Percentiles rank a stretch among this genome's conserved stretches.
Conservation (phyloP, 2,329 filamentous ascomycete genomes). For the Knufia petricola region DNA sequence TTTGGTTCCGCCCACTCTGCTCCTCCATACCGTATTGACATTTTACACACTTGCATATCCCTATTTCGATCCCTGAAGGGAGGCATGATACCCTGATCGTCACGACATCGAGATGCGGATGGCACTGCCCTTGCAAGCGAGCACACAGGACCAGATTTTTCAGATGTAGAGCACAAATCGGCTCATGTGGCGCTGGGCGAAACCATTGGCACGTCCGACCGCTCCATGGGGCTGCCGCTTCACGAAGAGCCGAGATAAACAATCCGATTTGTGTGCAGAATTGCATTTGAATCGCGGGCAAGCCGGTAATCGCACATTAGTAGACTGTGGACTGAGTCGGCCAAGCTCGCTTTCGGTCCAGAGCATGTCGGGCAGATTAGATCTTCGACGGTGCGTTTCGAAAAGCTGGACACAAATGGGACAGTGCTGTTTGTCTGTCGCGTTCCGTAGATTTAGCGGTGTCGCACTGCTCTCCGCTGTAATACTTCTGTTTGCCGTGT, state of each 20-base stretch:
- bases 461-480: too few species aligned
- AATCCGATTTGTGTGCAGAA: too few species aligned
- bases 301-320: neutral
- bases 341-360: neutral
- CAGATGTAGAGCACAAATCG: neutral
- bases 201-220: conserved; percentile 72
- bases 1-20: conserved; percentile 10
- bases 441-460: too few species aligned
- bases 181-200: conserved; percentile 55
- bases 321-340: conserved; percentile 4
- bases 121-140: neutral
- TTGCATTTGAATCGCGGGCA: neutral
- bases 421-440: too few species aligned
- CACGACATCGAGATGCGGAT: neutral
- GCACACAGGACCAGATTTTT: neutral
- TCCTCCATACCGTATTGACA: too few species aligned
- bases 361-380: neutral
- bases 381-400: too few species aligned
- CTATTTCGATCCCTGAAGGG: too few species aligned
- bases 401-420: too few species aligned
- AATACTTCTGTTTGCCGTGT: too few species aligned
- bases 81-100: too few species aligned
- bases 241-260: neutral
- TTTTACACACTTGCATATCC: too few species aligned
- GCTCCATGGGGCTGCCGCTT: conserved; percentile 34